Base-by-base conservation (phyloP, 2,329 filamentous ascomycete species). In the Diaporthe citrichinensis region DNA sequence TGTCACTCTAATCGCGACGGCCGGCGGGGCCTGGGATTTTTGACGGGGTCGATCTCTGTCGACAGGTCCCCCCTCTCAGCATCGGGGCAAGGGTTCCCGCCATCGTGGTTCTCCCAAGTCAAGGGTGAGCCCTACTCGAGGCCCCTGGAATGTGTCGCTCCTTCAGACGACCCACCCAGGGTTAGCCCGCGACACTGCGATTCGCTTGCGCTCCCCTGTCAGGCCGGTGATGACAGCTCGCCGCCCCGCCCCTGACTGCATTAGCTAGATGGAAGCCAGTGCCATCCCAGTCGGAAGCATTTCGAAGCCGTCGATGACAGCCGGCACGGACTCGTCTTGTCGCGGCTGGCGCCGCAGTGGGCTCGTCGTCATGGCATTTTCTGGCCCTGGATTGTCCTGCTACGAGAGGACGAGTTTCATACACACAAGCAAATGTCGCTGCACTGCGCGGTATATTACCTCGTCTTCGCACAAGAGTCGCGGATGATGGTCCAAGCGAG, bases 201-300 rank as follows among this genome's bases (percentile, higher is more conserved):
- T 75, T 75, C 57, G 75, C 72, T 23, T 25, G 36, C 58, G 17
- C 49, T n/a, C 58, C 67, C 72, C 67, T 67, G 72, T 62, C 72
- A 62, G 67, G 68, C 75, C 75, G 69, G 62, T 75, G 46, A 58
- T 76, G 75, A 75, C 73, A 75, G 75, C 69, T 76, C 58, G 72
- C 61, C 68, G 71, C 59, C 73, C 75, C 65, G 34, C 65, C 65
- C 61, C 61, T 75, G 73, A 71, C 41, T 71, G 75, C 72, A 74
- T 75, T 74, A 74, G 72, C 75, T 74, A 61, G 69, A 46, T 72
- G 59, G 44, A 49, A 61, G 53, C 57, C 65, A 71, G 73, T 62
- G 73, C 72, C 39, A 51, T 28, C 58, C 72, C 75, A 28, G 67
- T 31, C 62, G 28, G 62, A 59, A 41, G 74, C 41, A 74, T 76